Evolutionary conservation across 2,329 filamentous ascomycete species (phyloP), one percentile per base, ranked within the genome.

Genomic region (Plectosphaerella plurivora): DNA sequence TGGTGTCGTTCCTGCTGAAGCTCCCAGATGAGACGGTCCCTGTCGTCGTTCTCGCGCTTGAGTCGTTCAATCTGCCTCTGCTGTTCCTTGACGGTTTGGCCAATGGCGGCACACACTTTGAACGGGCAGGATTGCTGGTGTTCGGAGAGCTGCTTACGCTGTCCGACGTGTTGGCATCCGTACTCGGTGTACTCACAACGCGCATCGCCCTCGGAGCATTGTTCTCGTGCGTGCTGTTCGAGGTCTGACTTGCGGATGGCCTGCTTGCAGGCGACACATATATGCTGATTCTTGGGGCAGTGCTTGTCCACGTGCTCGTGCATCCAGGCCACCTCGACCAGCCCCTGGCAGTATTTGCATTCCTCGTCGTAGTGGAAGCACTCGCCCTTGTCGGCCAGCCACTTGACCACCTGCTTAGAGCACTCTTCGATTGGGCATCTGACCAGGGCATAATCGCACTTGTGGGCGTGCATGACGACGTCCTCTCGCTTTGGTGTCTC

Each of bases 351-450:
- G 58, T 80, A 76, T n/a, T 69, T 66, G 60, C 84, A 87, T 10
- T 65, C 61, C 1, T 73, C 69, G 33, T 75, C 64, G 50, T 72
- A 73, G 59, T 87, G 84, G 20, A 81, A 71, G 59, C 84, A 87
- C 2, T 70, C 71, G 1, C 69, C 66, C 7, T 47, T 51, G 11
- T 50, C 50, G 5, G 35, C 47, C 53, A 82, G 73, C 56, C 78
- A 79, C 46, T 77, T 72, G 12, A 73, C 69, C 3, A 86, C 70
- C 22, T 71, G 72, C 61, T 79, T 75, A 28, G 71, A 65, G 63
- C 84, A 87, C 3, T 64, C 61, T 14, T 72, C 61, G 36, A 79
- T 77, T 0, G 80, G 76, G 58, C 84, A 87, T n/a, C 72, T 69
- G 18, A 83, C 77, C 33, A 76, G 68, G 5, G 76, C 77, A 59